Percentiles rank a stretch among this genome's conserved stretches.
Conservation (phyloP, 192 early-diverging fungal species). For the Rhizoclosmatium sp. region DNA sequence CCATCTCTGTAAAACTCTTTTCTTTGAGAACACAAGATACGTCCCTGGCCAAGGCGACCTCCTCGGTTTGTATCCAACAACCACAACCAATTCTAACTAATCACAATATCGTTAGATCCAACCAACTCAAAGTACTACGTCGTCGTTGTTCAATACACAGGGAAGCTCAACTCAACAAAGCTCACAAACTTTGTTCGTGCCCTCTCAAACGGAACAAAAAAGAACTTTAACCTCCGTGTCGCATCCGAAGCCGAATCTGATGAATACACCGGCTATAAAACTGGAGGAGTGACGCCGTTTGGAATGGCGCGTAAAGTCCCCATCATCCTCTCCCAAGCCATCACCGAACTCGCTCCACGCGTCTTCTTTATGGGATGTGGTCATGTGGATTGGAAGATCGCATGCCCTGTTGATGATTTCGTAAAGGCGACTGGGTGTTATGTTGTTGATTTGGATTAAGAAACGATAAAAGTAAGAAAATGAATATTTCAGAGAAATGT, state of each 20-base stretch:
- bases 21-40: slow-evolving; percentile 90
- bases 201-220: slow-evolving; percentile 61
- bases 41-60: slow-evolving; percentile 50
- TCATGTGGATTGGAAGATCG: slow-evolving; percentile 86
- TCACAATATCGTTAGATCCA: slow-evolving; percentile 42
- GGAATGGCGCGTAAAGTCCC: slow-evolving; percentile 65
- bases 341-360: slow-evolving; percentile 66
- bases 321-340: slow-evolving; percentile 71
- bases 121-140: slow-evolving; percentile 69
- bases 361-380: slow-evolving; percentile 83
- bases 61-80: slow-evolving; percentile 32
- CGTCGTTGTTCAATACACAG: slow-evolving; percentile 68
- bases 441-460: slow-evolving; percentile 50
- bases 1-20: slow-evolving; percentile 89
- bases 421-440: slow-evolving; percentile 51
- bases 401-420: slow-evolving; percentile 69
- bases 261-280: slow-evolving; percentile 77
- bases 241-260: slow-evolving; percentile 62
- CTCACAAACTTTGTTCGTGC: slow-evolving; percentile 71
- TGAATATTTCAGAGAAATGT: not conserved
- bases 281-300: slow-evolving; percentile 34
- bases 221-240: slow-evolving; percentile 83
- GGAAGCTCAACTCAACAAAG: slow-evolving; percentile 68
- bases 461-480: not conserved
- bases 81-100: not conserved